Percentiles rank a stretch among this genome's conserved stretches.
Conservation (phyloP, 1,139 yeast species). For the Diutina neorugosa region DNA sequence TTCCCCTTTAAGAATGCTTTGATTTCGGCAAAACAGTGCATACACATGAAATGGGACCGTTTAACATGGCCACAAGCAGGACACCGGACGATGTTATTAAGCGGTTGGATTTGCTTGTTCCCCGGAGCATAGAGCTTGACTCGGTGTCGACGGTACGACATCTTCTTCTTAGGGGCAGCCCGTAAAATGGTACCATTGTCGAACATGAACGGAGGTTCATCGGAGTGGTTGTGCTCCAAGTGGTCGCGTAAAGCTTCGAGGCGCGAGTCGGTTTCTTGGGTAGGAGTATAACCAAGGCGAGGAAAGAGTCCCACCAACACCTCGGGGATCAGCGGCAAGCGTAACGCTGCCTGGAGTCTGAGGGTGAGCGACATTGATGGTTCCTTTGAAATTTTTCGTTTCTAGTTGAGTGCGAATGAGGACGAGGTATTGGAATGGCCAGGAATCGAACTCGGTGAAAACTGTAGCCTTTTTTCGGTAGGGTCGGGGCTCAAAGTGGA, state of each 20-base stretch:
- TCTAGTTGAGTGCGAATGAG: not conserved
- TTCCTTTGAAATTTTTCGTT: not conserved
- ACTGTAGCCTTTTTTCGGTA: not conserved
- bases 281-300: not conserved
- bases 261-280: constrained; percentile 12
- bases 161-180: constrained; percentile 93
- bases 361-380: constrained; percentile 4
- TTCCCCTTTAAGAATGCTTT: constrained; percentile 54
- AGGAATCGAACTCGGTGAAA: not conserved
- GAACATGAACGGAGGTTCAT: constrained; percentile 23
- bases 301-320: not conserved
- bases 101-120: constrained; percentile 63
- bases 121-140: constrained; percentile 76
- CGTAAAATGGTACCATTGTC: constrained; percentile 54
- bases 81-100: constrained; percentile 73
- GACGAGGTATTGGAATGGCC: not conserved
- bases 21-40: constrained; percentile 83
- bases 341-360: not conserved
- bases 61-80: constrained; percentile 93
- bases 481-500: not conserved
- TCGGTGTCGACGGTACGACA: constrained; percentile 77
- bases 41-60: constrained; percentile 82
- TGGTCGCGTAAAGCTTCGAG: constrained; percentile 21
- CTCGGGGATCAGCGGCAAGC: constrained; percentile 3
- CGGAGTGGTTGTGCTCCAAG: constrained; percentile 14